Evolutionary conservation across 805 yeast species (phyloP).

Genomic region (Yamadazyma ubonensis): DNA sequence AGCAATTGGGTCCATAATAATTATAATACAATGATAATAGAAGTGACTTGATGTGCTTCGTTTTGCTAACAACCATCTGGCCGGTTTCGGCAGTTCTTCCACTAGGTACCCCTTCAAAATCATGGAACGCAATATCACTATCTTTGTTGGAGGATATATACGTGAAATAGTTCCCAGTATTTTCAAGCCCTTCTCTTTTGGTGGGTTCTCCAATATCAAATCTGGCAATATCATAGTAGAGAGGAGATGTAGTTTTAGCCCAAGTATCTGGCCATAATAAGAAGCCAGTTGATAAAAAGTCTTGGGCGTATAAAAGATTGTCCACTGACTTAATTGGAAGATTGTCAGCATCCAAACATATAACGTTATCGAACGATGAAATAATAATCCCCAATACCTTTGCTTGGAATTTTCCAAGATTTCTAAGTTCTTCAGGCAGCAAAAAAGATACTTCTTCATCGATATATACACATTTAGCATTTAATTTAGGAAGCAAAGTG

Average conservation of each 20-base stretch:
- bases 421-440: not conserved
- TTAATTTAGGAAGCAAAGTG: constrained; percentile 22
- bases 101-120: constrained; percentile 31
- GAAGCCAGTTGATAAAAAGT: constrained; percentile 26
- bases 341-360: constrained; percentile 35
- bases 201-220: constrained; percentile 28
- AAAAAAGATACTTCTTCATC: constrained; percentile 17
- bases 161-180: constrained; percentile 23
- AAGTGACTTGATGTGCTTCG: constrained; percentile 29
- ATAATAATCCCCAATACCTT: constrained; percentile 33
- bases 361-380: constrained; percentile 33
- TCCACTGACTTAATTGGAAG: constrained; percentile 33
- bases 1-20: constrained; percentile 27
- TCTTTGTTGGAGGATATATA: constrained; percentile 18
- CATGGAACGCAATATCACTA: constrained; percentile 27
- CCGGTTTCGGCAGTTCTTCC: constrained; percentile 34
- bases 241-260: constrained; percentile 33
- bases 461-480: constrained; percentile 28
- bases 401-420: constrained; percentile 23
- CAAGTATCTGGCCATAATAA: constrained; percentile 39
- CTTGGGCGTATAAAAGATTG: constrained; percentile 22
- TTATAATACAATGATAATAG: constrained; percentile 37
- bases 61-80: constrained; percentile 35
- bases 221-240: constrained; percentile 32
- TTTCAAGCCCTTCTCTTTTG: constrained; percentile 28